Conservation (phyloP, 768 basidiomycete species). For the Termitomyces sp. region DNA sequence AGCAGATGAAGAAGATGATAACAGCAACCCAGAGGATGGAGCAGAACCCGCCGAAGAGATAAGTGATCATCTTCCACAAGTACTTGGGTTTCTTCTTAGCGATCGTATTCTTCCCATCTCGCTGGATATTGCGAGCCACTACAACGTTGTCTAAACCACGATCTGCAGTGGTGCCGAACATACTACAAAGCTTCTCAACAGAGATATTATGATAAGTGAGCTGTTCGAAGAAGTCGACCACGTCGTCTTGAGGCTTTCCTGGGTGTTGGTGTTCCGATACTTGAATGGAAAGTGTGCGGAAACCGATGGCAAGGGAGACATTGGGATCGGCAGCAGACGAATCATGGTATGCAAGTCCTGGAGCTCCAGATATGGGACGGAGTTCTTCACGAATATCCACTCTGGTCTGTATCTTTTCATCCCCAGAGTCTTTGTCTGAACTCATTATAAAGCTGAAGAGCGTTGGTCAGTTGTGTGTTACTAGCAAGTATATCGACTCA, state of each 20-base stretch:
- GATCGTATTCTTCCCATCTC: slow-evolving; percentile 11
- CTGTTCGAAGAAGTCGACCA: slow-evolving; percentile 1
- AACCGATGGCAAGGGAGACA: slow-evolving; percentile 6
- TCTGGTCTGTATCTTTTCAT: not conserved
- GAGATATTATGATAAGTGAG: slow-evolving; percentile 5
- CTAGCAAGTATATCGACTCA: not conserved
- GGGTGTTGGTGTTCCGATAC: slow-evolving; percentile 1
- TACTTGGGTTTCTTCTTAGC: slow-evolving; percentile 4
- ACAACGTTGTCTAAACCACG: slow-evolving; percentile 5
- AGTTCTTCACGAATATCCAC: not conserved
- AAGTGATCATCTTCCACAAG: slow-evolving; percentile 3
- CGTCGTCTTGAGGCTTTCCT: not conserved
- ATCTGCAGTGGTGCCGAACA: slow-evolving; percentile 8
- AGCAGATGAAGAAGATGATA: slow-evolving; percentile 12
- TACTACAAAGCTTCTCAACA: slow-evolving; percentile 5
- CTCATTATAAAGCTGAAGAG: not conserved
- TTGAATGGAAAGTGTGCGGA: slow-evolving; percentile 13
- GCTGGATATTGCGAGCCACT: slow-evolving; percentile 5
- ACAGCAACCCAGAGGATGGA: slow-evolving; percentile 13
- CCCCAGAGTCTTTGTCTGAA: not conserved
- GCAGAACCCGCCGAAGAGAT: slow-evolving; percentile 12
- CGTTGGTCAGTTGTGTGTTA: not conserved
- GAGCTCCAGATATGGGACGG: not conserved
- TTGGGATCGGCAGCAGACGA: not conserved
- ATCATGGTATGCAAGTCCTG: not conserved